Evolutionary conservation across 495 filamentous ascomycete species (phyloP), one percentile per base, ranked within the genome.

Genomic region (Lasiosphaeria miniovina): DNA sequence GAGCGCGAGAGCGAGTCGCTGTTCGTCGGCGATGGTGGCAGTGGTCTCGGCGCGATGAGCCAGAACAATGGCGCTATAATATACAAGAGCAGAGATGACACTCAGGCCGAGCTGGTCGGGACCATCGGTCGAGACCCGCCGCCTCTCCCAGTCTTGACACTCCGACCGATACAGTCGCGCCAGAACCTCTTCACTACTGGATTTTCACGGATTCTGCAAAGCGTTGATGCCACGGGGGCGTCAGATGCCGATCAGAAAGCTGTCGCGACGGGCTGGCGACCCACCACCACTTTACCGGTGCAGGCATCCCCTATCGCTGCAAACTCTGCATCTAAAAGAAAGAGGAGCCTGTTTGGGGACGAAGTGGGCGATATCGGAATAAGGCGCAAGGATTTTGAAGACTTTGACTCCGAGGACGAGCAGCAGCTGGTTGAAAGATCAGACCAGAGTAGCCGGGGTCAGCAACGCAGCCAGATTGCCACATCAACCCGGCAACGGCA

Each of bases 1-100:
- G 60, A 59, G 17, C 79, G 85, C 14, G 86, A 89, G 65, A 75
- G 78, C 62, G 64, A 67, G 11, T 72, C 75, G 5, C 34, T 36
- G 43, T 24, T 24, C 2, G 24, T 24, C 24, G 24, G 24, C 1
- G 24, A 24, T 24, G 24, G 24, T 24, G 24, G 24, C 24, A 24
- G 24, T 24, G 24, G 24, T 24, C 24, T 24, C 24, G 24, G 24
- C 24, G 24, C 24, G 24, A 24, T 24, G 24, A 2, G 24, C 12
- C 12, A 46, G 11, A 46, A 46, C 43, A 5, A 24, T 24, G 24
- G 24, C 24, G 24, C 24, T 24, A 24, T 24, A 2, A 24, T 24
- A 24, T 24, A 24, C 24, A 24, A 24, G 24, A 24, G 24, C 24
- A 24, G 24, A 24, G 24, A 24, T 24, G 24, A 24, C 24, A 24